phyloP scores from a whole-genome alignment of 108 stramenopile genomes.

The Skeletonema potamos region DNA sequence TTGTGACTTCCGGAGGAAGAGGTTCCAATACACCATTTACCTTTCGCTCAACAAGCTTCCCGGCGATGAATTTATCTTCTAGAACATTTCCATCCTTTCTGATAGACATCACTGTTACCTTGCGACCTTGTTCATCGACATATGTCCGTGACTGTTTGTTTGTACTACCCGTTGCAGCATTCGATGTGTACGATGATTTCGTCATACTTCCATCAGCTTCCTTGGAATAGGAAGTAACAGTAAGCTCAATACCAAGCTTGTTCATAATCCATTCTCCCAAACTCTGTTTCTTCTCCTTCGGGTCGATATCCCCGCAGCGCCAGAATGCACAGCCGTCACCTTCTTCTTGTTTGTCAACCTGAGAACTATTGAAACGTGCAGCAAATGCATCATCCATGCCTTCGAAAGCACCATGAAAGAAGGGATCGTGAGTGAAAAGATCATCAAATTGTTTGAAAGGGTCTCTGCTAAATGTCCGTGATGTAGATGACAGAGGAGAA shows the following conservation, averaged over 20 bases:
- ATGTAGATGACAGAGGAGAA: constrained; percentile 9
- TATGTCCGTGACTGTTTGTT: constrained; percentile 47
- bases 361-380: constrained; percentile 36
- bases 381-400: constrained; percentile 71
- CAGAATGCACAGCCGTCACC: constrained; percentile 1
- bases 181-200: constrained; percentile 24
- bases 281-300: constrained; percentile 20
- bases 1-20: neutral
- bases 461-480: constrained; percentile 24
- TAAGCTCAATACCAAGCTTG: constrained; percentile 55
- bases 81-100: constrained; percentile 65
- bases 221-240: constrained; percentile 40
- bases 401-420: constrained; percentile 65
- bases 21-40: constrained; percentile 59
- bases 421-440: constrained; percentile 73
- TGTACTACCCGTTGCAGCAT: constrained; percentile 29
- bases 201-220: constrained; percentile 40
- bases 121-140: constrained; percentile 46
- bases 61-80: constrained; percentile 55
- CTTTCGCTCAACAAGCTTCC: constrained; percentile 50
- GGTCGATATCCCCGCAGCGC: neutral
- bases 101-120: constrained; percentile 55
- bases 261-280: constrained; percentile 58
- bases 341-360: constrained; percentile 7
- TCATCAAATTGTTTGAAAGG: constrained; percentile 69